A percentile compares a stretch with the other conserved stretches of the same genome.
phyloP scores from a whole-genome alignment of 164 flowering plant species.

The Platanus orientalis region DNA sequence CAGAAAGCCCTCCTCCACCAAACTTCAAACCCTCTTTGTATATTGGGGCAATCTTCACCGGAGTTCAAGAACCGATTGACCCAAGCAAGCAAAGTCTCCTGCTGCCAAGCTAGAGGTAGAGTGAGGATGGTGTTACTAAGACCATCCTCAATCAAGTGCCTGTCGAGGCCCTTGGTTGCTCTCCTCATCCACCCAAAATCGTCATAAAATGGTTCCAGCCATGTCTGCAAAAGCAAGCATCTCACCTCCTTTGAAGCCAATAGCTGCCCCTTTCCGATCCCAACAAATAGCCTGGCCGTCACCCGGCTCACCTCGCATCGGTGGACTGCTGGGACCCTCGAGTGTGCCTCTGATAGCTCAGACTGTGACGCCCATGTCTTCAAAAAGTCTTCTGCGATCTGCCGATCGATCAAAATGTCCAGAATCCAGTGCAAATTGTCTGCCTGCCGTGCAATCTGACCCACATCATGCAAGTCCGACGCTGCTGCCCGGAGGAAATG shows the following conservation, averaged over 20 bases:
- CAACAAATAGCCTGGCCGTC: conserved; percentile 78
- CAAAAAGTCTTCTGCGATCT: conserved; percentile 77
- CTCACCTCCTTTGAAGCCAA: conserved; percentile 81
- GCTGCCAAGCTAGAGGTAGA: conserved; percentile 88
- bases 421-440: conserved; percentile 92
- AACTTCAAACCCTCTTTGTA: conserved; percentile 90
- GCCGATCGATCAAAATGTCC: conserved; percentile 73
- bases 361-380: conserved; percentile 68
- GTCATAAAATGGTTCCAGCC: conserved; percentile 85
- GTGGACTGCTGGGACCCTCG: conserved; percentile 50
- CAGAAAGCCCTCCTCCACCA: conserved; percentile 78
- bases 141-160: conserved; percentile 92
- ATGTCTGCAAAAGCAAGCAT: conserved; percentile 55
- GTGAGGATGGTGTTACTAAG: conserved; percentile 94
- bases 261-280: conserved; percentile 88
- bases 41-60: conserved; percentile 94
- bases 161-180: conserved; percentile 63
- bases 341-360: conserved; percentile 62
- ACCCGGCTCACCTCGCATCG: conserved; percentile 80
- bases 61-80: conserved; percentile 68
- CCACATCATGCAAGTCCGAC: conserved; percentile 40
- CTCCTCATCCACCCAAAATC: conserved; percentile 90
- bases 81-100: conserved; percentile 78
- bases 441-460: conserved; percentile 60
- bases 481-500: conserved; percentile 59